These are phyloP conservation scores for Haplographium delicatum DNA, from an alignment of 495 filamentous ascomycete genomes.

Conservation along the genomic window DNA sequence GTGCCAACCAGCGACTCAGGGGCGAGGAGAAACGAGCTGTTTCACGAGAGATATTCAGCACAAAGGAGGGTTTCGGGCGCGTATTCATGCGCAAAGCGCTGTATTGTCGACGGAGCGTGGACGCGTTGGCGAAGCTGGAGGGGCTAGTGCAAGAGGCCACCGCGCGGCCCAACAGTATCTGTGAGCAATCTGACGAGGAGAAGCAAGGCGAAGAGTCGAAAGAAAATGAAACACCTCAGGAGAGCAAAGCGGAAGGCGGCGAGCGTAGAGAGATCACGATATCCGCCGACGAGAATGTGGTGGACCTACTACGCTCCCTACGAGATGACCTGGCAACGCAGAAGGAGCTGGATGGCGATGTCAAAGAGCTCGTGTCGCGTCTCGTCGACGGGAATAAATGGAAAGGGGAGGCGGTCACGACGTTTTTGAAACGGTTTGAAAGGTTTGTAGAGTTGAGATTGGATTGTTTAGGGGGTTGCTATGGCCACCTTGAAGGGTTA, in stretches of 20 bases:
- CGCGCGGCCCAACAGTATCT: neutral
- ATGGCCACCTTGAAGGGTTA: neutral
- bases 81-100: conserved; percentile 2
- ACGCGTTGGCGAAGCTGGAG: neutral
- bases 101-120: neutral
- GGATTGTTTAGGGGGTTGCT: neutral
- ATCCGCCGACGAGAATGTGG: neutral
- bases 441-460: neutral
- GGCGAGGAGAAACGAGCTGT: neutral
- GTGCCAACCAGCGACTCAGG: neutral
- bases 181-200: neutral
- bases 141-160: neutral
- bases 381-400: neutral
- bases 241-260: neutral
- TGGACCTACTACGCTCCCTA: neutral
- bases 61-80: neutral
- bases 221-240: neutral
- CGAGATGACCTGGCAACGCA: neutral
- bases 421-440: neutral
- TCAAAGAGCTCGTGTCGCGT: neutral
- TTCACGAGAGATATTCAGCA: neutral
- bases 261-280: neutral
- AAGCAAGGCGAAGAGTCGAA: neutral
- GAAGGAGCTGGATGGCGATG: neutral
- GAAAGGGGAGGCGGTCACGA: neutral